These are phyloP conservation scores for Chaetomidium leptoderma DNA, from an alignment of 495 filamentous ascomycete species.

Conservation along the genomic window DNA sequence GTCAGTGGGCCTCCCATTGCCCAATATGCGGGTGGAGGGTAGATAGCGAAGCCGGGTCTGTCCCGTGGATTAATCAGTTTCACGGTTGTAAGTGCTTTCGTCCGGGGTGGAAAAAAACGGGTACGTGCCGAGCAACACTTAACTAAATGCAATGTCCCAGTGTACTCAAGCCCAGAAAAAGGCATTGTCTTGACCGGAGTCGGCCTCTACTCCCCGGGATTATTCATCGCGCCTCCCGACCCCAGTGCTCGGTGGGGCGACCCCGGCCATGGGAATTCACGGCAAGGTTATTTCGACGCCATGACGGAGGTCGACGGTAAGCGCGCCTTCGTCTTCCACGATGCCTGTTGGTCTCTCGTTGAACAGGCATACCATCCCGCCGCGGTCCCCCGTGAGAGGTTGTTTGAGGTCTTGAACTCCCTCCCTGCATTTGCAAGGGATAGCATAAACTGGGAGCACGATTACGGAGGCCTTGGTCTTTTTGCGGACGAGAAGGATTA, in stretches of 20 bases:
- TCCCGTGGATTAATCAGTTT: neutral
- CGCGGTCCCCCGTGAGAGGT: neutral
- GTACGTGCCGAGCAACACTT: no score
- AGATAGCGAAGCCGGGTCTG: neutral
- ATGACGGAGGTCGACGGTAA: neutral
- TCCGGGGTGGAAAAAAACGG: no score
- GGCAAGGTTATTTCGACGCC: neutral
- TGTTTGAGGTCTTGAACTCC: neutral
- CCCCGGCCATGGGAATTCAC: neutral
- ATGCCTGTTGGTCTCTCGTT: neutral
- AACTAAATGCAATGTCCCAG: no score
- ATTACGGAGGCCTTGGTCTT: neutral
- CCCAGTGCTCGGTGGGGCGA: neutral
- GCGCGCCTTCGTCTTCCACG: conserved; percentile 2
- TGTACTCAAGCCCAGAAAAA: neutral
- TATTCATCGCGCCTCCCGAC: neutral
- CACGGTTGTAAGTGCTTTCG: neutral
- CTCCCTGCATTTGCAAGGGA: neutral
- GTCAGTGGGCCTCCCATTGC: no score
- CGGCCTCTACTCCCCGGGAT: neutral
- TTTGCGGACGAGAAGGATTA: neutral
- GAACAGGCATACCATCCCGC: neutral
- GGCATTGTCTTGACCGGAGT: neutral
- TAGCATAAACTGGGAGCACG: neutral
- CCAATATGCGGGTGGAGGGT: neutral